phyloP scores from a whole-genome alignment of 352 stramenopile genomes.

The Phytophthora pistaciae region DNA sequence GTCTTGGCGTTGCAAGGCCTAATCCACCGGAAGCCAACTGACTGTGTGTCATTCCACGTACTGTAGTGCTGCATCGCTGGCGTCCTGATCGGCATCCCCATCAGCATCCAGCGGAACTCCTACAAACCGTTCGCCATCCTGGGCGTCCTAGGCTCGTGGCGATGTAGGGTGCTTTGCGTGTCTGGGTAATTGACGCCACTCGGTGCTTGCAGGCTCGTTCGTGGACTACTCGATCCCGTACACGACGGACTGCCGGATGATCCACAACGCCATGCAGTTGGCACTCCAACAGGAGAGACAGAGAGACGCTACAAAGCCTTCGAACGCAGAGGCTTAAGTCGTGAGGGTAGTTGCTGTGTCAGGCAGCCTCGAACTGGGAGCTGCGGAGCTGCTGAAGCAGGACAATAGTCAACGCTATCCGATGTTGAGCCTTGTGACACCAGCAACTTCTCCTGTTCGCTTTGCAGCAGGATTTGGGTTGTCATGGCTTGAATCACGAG shows the following conservation, averaged over 20 bases:
- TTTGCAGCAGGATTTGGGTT: no score
- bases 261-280: constrained; percentile 82
- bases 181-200: no score
- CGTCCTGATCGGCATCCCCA: constrained; percentile 80
- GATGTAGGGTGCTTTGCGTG: no score
- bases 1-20: no score
- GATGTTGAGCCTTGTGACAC: no score
- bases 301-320: not conserved
- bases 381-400: no score
- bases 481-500: no score
- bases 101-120: constrained; percentile 76
- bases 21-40: no score
- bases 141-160: constrained; percentile 52
- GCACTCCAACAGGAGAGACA: constrained; percentile 72
- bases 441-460: no score
- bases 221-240: constrained; percentile 89
- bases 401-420: no score
- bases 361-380: no score
- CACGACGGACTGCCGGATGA: constrained; percentile 81
- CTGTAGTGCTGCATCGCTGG: constrained; percentile 72
- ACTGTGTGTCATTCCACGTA: not conserved
- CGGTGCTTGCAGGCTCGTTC: constrained; percentile 72
- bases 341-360: no score
- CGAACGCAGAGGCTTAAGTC: not conserved
- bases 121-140: constrained; percentile 65